These are phyloP conservation scores for Epichloe bromicola DNA, from an alignment of 2,329 filamentous ascomycete genomes.

Conservation along the genomic window DNA sequence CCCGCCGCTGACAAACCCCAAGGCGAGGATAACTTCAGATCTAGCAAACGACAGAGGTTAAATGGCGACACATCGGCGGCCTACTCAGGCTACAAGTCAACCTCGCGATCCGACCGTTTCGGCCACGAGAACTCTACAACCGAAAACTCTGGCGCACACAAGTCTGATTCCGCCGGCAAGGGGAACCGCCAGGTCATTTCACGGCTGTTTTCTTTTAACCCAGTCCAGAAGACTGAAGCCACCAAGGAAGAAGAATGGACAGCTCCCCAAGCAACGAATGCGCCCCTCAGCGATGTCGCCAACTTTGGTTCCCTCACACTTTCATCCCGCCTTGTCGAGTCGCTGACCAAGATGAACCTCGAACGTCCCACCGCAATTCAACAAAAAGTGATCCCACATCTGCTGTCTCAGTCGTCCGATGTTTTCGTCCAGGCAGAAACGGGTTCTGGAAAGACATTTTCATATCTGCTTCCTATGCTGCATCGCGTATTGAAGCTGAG, in stretches of 20 bases:
- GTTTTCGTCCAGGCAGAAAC: constrained; percentile 96
- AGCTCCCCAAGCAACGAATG: constrained; percentile 69
- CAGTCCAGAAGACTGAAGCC: constrained; percentile 51
- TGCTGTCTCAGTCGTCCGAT: constrained; percentile 71
- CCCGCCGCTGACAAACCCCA: constrained; percentile 12
- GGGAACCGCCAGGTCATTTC: constrained; percentile 56
- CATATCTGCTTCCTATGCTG: constrained; percentile 88
- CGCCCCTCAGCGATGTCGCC: constrained; percentile 71
- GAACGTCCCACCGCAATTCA: constrained; percentile 92
- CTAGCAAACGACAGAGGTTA: constrained; percentile 33
- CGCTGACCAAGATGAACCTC: constrained; percentile 76
- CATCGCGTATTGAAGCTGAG: constrained; percentile 74
- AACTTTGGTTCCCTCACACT: constrained; percentile 81
- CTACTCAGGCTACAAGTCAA: not conserved
- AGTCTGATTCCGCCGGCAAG: constrained; percentile 10
- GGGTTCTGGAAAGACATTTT: constrained; percentile 90
- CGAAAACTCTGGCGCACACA: constrained; percentile 9
- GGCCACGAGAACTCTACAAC: constrained; percentile 8
- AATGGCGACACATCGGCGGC: constrained; percentile 13
- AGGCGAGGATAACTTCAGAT: constrained; percentile 19
- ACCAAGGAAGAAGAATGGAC: constrained; percentile 37
- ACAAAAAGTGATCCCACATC: constrained; percentile 70
- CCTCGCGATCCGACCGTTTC: not conserved
- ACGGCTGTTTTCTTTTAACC: constrained; percentile 86
- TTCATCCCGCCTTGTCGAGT: constrained; percentile 65